Base-by-base conservation (phyloP, 805 yeast genomes). In the Saccharomycopsis guyanensis region DNA sequence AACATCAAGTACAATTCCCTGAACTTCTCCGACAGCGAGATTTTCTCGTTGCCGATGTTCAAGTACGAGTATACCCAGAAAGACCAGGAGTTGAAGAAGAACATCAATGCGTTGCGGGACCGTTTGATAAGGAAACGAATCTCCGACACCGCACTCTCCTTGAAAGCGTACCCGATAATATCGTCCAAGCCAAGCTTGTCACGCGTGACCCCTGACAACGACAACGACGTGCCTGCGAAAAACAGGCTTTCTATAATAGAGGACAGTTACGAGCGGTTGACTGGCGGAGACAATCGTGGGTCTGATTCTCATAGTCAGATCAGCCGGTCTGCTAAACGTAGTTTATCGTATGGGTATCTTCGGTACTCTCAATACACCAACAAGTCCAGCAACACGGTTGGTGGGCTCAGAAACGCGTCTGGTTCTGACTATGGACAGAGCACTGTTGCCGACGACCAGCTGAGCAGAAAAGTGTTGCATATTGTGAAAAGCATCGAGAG, bases 401-500 rank as follows among this genome's bases (percentile, higher is more conserved):
- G 36, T 20, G 48, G 27, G 25, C 15, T n/a, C 20, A 39, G 24
- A n/a, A 8, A 20, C 23, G 23, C 31, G 19, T 18, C 40, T 10
- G 15, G 18, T 12, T 15, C 18, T 12, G 29, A 33, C 22, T 33
- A 40, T 23, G 18, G 37, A 15, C 37, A 31, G 15, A n/a, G 31
- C 13, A 25, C n/a, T 19, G n/a, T n/a, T n/a, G n/a, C n/a, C n/a
- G 29, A 25, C 10, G 29, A 25, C 29, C 15, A 24, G 13, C 5
- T 34, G 5, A 33, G 18, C 18, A 45, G 42, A 37, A 40, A 32
- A 29, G 52, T 49, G 16, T 27, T 49, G 8, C 32, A 40, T 4
- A 49, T 49, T 40, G 52, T 49, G 12, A 45, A 42, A 25, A 49
- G 52, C 31, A 49, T 49, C 16, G 52, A 49, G 36, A 49, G 50